Conservation (phyloP, 208 protist genomes). For the Acanthamoeba sp. region DNA sequence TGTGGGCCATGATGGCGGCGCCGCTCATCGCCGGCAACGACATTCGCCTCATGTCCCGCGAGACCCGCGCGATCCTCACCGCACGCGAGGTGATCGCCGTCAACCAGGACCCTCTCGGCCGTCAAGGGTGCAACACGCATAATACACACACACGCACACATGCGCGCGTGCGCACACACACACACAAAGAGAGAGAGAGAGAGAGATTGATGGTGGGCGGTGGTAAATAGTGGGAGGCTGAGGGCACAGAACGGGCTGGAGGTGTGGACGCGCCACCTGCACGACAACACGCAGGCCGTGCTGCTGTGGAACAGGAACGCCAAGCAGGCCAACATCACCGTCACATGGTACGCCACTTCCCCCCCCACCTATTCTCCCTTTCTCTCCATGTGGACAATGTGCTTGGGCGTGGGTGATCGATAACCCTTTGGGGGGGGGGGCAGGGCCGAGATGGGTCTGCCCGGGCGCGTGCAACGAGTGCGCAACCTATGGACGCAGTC, state of each 20-base stretch:
- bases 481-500: slow-evolving; percentile 2
- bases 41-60: slow-evolving; percentile 24
- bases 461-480: neutral
- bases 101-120: slow-evolving; percentile 82
- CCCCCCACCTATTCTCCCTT: too few relatives aligned
- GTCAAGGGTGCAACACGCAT: too few relatives aligned
- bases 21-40: slow-evolving; percentile 69
- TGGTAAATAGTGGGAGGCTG: neutral
- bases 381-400: too few relatives aligned
- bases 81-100: slow-evolving; percentile 78
- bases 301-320: slow-evolving; percentile 34
- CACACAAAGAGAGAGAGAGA: too few relatives aligned
- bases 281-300: neutral
- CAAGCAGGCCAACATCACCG: neutral
- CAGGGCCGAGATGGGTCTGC: neutral
- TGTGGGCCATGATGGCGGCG: slow-evolving; percentile 69
- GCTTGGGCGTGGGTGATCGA: too few relatives aligned
- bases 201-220: neutral
- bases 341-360: neutral
- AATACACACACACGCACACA: neutral
- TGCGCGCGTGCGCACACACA: neutral
- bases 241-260: neutral
- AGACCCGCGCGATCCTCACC: slow-evolving; percentile 71
- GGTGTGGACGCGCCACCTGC: neutral
- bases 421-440: too few relatives aligned